Conservation (phyloP, 2,329 filamentous ascomycete genomes). For the Trichoderma cornu-damae region DNA sequence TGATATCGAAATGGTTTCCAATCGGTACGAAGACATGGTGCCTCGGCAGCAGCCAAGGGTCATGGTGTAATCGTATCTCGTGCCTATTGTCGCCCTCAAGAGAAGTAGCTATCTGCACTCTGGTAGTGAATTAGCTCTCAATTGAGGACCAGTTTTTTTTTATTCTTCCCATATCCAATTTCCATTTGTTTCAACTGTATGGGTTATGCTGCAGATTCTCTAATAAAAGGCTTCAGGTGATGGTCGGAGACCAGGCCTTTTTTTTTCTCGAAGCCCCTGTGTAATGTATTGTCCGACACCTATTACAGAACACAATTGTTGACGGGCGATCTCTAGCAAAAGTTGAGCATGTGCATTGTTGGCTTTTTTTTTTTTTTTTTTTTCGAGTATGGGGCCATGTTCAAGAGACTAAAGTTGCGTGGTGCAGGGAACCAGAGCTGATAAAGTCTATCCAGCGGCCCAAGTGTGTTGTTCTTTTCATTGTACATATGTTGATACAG, state of each 20-base stretch:
- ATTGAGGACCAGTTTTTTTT: slow-evolving; percentile 2
- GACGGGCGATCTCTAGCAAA: not conserved
- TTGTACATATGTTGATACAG: slow-evolving; percentile 36
- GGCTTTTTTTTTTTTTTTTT: no score
- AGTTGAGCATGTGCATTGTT: not conserved
- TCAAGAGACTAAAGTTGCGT: not conserved
- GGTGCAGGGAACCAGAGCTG: not conserved
- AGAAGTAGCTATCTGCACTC: slow-evolving; percentile 15
- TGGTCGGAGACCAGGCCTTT: not conserved
- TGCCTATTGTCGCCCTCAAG: not conserved
- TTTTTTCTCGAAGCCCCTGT: not conserved
- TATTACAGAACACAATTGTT: not conserved
- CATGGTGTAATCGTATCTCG: slow-evolving; percentile 32
- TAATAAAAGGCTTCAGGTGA: not conserved
- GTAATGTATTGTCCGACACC: not conserved
- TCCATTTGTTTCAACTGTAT: slow-evolving; percentile 7
- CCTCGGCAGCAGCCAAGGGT: slow-evolving; percentile 46
- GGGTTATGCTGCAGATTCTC: not conserved
- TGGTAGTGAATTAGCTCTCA: slow-evolving; percentile 17
- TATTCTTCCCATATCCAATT: no score
- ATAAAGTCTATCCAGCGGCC: slow-evolving; percentile 3
- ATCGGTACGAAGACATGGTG: slow-evolving; percentile 55
- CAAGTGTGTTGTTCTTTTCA: slow-evolving; percentile 25
- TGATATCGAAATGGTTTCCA: slow-evolving; percentile 48
- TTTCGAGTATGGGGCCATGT: not conserved